phyloP scores from a whole-genome alignment of 129 eudicot species.

The Pseudognaphalium luteoalbum region DNA sequence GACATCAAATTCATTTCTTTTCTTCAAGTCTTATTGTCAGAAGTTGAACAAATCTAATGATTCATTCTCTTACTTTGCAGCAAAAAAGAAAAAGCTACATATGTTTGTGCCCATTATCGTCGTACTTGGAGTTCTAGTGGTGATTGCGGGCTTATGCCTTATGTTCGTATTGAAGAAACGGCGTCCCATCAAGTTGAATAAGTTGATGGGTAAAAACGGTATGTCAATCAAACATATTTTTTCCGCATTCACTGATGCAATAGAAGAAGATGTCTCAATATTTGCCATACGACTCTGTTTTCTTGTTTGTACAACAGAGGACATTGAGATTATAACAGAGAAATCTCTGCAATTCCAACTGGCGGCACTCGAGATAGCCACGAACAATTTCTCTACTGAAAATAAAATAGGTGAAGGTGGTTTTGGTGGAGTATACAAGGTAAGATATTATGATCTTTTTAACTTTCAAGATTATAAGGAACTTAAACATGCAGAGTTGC shows the following conservation, averaged over 20 bases:
- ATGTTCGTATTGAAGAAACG: conserved; percentile 3
- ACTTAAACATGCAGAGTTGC: too few species aligned
- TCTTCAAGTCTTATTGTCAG: too few species aligned
- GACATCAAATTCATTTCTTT: too few species aligned
- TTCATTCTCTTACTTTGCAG: background rate
- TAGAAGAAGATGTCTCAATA: too few species aligned
- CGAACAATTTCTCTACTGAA: conserved; percentile 29
- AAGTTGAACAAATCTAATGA: too few species aligned
- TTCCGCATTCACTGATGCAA: too few species aligned
- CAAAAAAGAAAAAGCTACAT: background rate
- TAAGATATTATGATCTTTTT: background rate
- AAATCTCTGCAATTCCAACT: conserved; percentile 32
- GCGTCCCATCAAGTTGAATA: background rate
- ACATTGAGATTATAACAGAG: conserved; percentile 13
- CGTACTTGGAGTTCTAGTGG: background rate
- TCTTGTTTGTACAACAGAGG: conserved; percentile 2
- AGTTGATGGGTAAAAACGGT: conserved; percentile 14
- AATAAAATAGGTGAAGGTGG: conserved; percentile 52
- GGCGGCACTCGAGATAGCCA: conserved; percentile 27
- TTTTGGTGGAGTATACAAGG: conserved; percentile 41
- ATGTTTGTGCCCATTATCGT: conserved; percentile 5
- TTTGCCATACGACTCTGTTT: too few species aligned
- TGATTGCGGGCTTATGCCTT: background rate
- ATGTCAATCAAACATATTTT: background rate
- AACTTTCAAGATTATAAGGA: background rate